Evolutionary conservation across 2,329 filamentous ascomycete genomes (phyloP), one percentile per base, ranked within the genome.

Genomic region (Diaporthe ampelina): DNA sequence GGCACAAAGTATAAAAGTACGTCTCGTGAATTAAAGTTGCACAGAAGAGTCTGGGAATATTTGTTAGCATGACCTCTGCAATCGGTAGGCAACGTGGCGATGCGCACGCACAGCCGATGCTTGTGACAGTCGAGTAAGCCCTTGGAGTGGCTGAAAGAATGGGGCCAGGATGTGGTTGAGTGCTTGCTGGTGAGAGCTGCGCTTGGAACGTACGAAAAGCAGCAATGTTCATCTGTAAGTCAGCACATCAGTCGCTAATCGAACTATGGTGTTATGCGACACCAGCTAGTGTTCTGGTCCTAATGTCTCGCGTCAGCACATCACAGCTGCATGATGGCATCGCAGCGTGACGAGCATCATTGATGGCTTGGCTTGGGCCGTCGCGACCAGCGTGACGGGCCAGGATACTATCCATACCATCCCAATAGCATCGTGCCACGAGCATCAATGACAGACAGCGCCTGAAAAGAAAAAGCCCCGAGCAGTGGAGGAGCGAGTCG

Each of bases 371-470:
- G 61, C 61, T 45, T n/a, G 26, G 19, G 43, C 61, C 29, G 29
- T 37, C 45, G 15, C 45, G 63, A 37, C 63, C 45, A 67, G 29
- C 63, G 45, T 67, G 63, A 35, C 21, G n/a, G 11, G 29, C 45
- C 29, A 9, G 45, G 29, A 37, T 37, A 10, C 21, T 9, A 7
- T 1, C 37, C 37, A 13, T 17, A 43, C 15, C 17, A 54, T 68
- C 32, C 63, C 43, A 56, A 71, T 70, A 54, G 56, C 43, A 19
- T 26, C 24, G 50, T 65, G 70, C 50, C 70, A 73, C 70, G 70
- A 61, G 35, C 4, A 35, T 52, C 4, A 1, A 5, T 61, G 61
- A 1, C 11, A 15, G 37, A n/a, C 37, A 37, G 45, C 10, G 35
- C 17, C 59, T 48, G 43, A 32, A 32, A 29, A 3, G 29, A 29